Evolutionary conservation across 805 yeast genomes (phyloP), one percentile per base, ranked within the genome.

Genomic region (Candida sanyiensis): DNA sequence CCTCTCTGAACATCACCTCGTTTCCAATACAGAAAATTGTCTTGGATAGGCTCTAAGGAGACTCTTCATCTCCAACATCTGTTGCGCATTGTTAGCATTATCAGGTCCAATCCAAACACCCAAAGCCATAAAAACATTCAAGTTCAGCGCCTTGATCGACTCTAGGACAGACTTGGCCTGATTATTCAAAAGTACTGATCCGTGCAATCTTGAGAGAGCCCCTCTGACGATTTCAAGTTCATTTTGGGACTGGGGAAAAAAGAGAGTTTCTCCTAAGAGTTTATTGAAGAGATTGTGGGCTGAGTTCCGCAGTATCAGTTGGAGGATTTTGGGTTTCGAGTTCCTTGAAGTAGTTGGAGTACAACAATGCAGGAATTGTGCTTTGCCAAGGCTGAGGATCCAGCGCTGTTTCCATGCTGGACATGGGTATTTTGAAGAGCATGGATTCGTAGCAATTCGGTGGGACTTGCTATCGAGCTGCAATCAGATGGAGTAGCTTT

Each of bases 51-150:
- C 56, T 5, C 40, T 43, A 22, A 80, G 47, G 0, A 74, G 44
- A 2, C 47, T 30, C 43, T 69, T 66, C 70, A 78, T 66, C 5
- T 59, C 63, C 7, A 50, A 42, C 35, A 81, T 50, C 49, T 80
- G 80, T 8, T 57, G 48, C 33, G 57, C 42, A 43, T 80, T 80
- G 6, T 59, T 59, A 4, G 58, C 55, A 5, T 68, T 61, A 51
- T 75, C 63, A 1, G 49, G 45, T 0, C 77, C 75, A 28, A 80
- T 71, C 83, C 83, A 76, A 2, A 82, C 70, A 1, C 87, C 87
- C 42, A 80, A 49, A 0, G 83, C 57, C 17, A 83, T 48, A 0
- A 78, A 72, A 66, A 80, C 64, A 43, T 78, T 70, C 28, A 80
- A 54, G 13, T 70, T 61, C 37, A 77, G 56, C 4, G 64, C 66